A percentile compares a stretch with the other conserved stretches of the same genome.
Conservation (phyloP, 2,329 filamentous ascomycete genomes). For the Pseudogymnoascus sp. region DNA sequence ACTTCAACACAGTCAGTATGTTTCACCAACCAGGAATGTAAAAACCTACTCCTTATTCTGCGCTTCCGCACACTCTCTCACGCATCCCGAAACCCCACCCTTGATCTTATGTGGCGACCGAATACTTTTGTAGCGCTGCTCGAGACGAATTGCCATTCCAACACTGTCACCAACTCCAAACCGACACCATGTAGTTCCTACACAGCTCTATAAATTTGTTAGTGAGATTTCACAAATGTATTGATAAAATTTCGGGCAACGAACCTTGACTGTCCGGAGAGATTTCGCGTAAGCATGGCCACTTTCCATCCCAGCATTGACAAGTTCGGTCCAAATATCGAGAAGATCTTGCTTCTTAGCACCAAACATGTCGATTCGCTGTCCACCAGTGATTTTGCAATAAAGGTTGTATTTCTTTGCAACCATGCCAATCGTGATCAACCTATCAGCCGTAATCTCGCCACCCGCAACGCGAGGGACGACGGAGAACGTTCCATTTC, state of each 20-base stretch:
- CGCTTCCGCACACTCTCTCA: constrained; percentile 87
- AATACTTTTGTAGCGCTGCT: constrained; percentile 88
- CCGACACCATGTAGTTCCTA: constrained; percentile 85
- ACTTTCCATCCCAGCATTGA: constrained; percentile 81
- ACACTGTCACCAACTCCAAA: constrained; percentile 87
- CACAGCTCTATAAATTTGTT: constrained; percentile 51
- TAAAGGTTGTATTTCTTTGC: constrained; percentile 80
- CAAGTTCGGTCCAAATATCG: constrained; percentile 71
- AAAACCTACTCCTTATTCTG: constrained; percentile 74
- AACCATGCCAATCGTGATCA: constrained; percentile 76
- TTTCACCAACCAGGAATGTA: neutral
- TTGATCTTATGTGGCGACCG: constrained; percentile 88
- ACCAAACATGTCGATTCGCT: constrained; percentile 89
- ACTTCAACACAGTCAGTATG: constrained; percentile 32
- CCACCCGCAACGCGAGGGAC: constrained; percentile 76
- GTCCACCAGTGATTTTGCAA: constrained; percentile 86
- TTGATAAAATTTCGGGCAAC: neutral
- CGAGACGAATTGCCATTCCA: constrained; percentile 78
- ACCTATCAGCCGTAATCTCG: constrained; percentile 80
- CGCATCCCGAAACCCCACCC: constrained; percentile 81
- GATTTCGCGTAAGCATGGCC: constrained; percentile 89
- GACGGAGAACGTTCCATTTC: constrained; percentile 86
- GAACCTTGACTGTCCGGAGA: constrained; percentile 69
- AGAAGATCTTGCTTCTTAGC: constrained; percentile 81
- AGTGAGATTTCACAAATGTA: neutral